Evolutionary conservation across 495 filamentous ascomycete genomes (phyloP), one percentile per base, ranked within the genome.

Genomic region (Pyronema omphalodes): DNA sequence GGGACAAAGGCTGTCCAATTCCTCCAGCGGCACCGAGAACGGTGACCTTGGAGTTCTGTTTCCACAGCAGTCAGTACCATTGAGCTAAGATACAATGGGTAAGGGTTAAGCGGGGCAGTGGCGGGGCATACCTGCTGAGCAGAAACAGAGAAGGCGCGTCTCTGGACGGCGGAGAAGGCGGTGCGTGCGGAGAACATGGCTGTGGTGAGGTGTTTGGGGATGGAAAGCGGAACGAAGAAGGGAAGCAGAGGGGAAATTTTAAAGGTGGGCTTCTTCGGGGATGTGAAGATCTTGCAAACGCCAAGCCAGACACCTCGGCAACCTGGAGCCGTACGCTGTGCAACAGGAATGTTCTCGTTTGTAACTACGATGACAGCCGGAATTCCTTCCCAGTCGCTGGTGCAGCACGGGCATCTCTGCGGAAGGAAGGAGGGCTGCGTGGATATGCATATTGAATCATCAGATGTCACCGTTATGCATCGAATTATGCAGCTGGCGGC

Each of bases 1-100:
- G 82, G 50, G 91, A 98, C 58, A 98, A 72, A 65, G 91, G 91
- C 76, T 98, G 91, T 67, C 91, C 91, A 72, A 98, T 98, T 69
- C 91, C 91, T 72, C 91, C 91, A 68, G 82, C 82, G 59, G 89
- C 91, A 73, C 91, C 91, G 64, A 96, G 82, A 53, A 98, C 88
- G 63, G 87, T 80, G 61, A 98, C 91, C 78, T 95, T 95, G 68
- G 88, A 88, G 67, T 86, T 79, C 91, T 98, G 69, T 45, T 60
- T 15, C 37, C 9, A 18, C 19, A 46, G 8, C 44, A 53, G 47
- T 61, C 72, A 61, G 77, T 9, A 47, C n/a, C n/a, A n/a, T 17
- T 47, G 12, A 47, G 23, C 12, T 19, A 15, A 47, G 11, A 6
- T 12, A 17, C 39, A 47, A 15, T 72, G 62, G 52, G 53, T 56